These are phyloP conservation scores for Licmophora abbreviata DNA, from an alignment of 108 stramenopile species.

Conservation along the genomic window DNA sequence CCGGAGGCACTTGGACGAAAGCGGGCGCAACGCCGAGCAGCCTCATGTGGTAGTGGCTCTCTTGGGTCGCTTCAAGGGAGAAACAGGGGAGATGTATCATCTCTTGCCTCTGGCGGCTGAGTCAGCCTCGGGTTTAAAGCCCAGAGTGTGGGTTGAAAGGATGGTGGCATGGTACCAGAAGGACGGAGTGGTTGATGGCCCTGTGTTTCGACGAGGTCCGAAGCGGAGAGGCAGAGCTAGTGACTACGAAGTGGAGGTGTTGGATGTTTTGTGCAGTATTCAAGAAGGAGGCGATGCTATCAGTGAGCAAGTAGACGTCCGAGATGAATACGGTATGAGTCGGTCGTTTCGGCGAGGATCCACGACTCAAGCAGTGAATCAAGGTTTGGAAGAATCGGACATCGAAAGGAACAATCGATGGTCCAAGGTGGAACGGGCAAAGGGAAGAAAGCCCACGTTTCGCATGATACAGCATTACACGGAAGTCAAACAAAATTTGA, in stretches of 20 bases:
- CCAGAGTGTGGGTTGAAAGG: slow-evolving; percentile 1
- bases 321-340: not conserved
- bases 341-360: not conserved
- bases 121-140: not conserved
- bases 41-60: not conserved
- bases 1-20: too few relatives aligned
- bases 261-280: not conserved
- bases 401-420: not conserved
- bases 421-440: not conserved
- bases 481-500: too few relatives aligned
- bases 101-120: not conserved
- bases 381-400: not conserved
- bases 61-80: slow-evolving; percentile 2
- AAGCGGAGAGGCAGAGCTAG: not conserved
- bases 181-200: not conserved
- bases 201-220: not conserved
- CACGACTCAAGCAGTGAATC: not conserved
- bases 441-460: not conserved
- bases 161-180: not conserved
- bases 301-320: too few relatives aligned
- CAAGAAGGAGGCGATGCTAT: not conserved
- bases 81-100: not conserved
- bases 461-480: slow-evolving; percentile 1
- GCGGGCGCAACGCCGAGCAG: not conserved
- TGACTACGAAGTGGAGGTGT: not conserved